Conservation (phyloP, 306 rosid species). For the Pachyrhizus erosus region DNA sequence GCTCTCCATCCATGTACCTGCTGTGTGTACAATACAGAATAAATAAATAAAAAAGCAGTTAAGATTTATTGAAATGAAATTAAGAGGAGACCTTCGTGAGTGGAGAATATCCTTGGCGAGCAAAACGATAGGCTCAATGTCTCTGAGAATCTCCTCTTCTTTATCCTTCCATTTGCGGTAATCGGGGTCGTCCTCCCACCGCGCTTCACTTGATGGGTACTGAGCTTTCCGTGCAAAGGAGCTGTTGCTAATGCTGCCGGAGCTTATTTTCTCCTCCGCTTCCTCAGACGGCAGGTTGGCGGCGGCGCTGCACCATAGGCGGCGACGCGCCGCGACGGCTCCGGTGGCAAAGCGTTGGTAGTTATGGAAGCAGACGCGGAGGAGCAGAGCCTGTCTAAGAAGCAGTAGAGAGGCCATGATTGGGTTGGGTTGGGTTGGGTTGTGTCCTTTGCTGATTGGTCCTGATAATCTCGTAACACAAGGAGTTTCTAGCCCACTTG, state of each 20-base stretch:
- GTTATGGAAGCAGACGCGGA: conserved; percentile 52
- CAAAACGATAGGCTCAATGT: conserved; percentile 66
- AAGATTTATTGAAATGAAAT: not conserved
- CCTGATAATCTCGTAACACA: not conserved
- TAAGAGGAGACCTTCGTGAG: conserved; percentile 53
- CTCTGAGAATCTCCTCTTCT: conserved; percentile 68
- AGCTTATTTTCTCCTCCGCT: conserved; percentile 42
- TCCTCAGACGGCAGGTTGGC: conserved; percentile 44
- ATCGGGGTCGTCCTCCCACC: conserved; percentile 65
- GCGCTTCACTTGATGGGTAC: conserved; percentile 40
- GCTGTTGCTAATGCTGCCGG: conserved; percentile 32
- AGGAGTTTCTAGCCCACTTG: no score
- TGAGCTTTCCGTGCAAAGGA: conserved; percentile 37
- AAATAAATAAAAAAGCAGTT: not conserved
- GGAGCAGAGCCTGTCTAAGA: conserved; percentile 51
- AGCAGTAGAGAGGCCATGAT: conserved; percentile 65
- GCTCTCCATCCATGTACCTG: conserved; percentile 79
- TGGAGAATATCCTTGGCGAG: conserved; percentile 81
- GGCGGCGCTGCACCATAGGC: conserved; percentile 55
- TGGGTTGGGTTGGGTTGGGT: not conserved
- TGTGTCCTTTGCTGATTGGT: not conserved
- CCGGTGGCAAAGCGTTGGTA: conserved; percentile 43
- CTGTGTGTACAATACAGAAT: not conserved
- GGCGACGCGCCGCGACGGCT: conserved; percentile 33
- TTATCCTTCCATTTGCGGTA: conserved; percentile 74